phyloP scores from a whole-genome alignment of 345 rosid genomes.

The Capsella bursapastoris region DNA sequence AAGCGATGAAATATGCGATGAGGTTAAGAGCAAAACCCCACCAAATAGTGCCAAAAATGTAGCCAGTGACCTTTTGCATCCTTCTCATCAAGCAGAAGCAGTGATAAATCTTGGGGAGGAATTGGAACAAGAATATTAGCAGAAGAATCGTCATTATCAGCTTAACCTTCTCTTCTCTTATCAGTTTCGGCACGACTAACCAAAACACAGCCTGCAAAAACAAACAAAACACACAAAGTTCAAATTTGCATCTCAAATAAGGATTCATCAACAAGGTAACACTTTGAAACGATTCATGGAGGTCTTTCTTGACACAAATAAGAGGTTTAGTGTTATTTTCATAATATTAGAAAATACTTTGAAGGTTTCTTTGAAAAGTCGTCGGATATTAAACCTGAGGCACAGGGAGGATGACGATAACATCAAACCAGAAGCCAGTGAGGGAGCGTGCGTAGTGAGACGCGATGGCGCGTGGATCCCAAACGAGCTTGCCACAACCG shows the following conservation, averaged over 20 bases:
- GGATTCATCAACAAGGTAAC: conserved; percentile 10
- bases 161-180: conserved; percentile 66
- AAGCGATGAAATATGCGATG: conserved; percentile 89
- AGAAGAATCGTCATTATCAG: conserved; percentile 70
- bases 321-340: neutral
- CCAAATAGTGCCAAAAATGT: conserved; percentile 94
- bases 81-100: conserved; percentile 70
- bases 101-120: conserved; percentile 89
- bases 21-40: conserved; percentile 95
- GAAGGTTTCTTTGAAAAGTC: conserved; percentile 8
- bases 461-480: conserved; percentile 85
- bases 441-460: conserved; percentile 66
- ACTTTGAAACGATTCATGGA: neutral
- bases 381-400: conserved; percentile 68
- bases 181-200: conserved; percentile 68
- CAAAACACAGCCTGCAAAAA: conserved; percentile 79
- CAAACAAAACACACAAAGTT: neutral
- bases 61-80: conserved; percentile 90
- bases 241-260: conserved; percentile 11
- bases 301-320: neutral
- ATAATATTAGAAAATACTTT: conserved; percentile 1
- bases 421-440: conserved; percentile 87
- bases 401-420: conserved; percentile 81
- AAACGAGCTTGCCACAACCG: conserved; percentile 93
- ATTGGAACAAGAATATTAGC: conserved; percentile 54